Base-by-base conservation (phyloP, 345 rosid species). In the Capsella bursapastoris region DNA sequence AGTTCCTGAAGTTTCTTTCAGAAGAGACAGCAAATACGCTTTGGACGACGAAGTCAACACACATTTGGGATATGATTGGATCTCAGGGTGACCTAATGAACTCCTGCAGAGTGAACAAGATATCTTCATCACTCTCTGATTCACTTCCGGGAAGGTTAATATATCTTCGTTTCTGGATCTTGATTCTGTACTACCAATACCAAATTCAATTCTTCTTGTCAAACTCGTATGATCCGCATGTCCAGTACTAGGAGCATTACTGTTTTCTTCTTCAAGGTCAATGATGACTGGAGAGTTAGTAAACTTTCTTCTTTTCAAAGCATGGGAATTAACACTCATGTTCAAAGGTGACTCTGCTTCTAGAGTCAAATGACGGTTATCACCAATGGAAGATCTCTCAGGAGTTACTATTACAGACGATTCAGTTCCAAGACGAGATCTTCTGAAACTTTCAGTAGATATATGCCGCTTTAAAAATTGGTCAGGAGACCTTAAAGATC, bases 61-160 rank as follows among this genome's bases (percentile, higher is more conserved):
- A 81, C 93, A 87, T 31, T 57, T 69, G 66, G 86, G 68, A 70
- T 76, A 80, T 44, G 84, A 77, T 52, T 86, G 64, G 58, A 82
- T 93, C 71, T 89, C 87, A 7, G 89, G 90, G 62, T 73, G 82
- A 60, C 96, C 91, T 78, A 91, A 66, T 31, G 86, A 71, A 57
- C 83, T 88, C 72, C 76, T 80, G 83, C 98, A 93, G 25, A 81
- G 80, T 50, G 82, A 80, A 77, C 98, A 93, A 65, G 83, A 87
- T 65, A 93, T 73, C 45, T 44, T 77, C 48, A 87, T 34, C 37
- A 34, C 45, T 66, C 57, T 87, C 79, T 85, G 78, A 34, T 86
- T 86, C 66, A 77, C 83, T 76, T 77, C 72, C 16, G 74, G 74
- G 68, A 72, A 70, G 80, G 67, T 64, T 64, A 78, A 80, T 47